Percentiles rank a stretch among this genome's conserved stretches.
phyloP scores from a whole-genome alignment of 1,139 yeast species.

The Hansenula sp. region DNA sequence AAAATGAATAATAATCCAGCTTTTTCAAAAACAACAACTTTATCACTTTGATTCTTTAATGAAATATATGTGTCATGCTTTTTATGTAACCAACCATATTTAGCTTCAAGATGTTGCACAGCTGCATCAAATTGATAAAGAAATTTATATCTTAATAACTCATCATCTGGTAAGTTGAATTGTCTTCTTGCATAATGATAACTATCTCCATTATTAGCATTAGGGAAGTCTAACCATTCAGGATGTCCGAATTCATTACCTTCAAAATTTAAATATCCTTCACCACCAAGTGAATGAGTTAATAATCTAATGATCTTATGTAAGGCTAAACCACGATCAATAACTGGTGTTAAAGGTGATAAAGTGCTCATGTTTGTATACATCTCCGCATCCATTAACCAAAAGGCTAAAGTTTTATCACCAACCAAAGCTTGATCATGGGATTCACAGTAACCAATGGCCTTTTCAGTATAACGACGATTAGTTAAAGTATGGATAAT shows the following conservation, averaged over 20 bases:
- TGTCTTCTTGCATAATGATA: slow-evolving; percentile 95
- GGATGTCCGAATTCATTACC: slow-evolving; percentile 99
- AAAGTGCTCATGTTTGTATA: slow-evolving; percentile 89
- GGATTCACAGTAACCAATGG: slow-evolving; percentile 91
- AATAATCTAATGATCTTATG: slow-evolving; percentile 87
- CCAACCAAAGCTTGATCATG: slow-evolving; percentile 98
- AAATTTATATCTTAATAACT: slow-evolving; percentile 72
- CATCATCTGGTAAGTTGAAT: slow-evolving; percentile 80
- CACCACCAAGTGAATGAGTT: slow-evolving; percentile 91
- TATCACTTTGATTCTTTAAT: slow-evolving; percentile 82
- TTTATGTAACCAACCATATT: slow-evolving; percentile 68
- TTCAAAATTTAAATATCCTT: slow-evolving; percentile 92
- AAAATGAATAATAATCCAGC: slow-evolving; percentile 81
- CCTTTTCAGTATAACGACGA: slow-evolving; percentile 84
- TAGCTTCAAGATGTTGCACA: slow-evolving; percentile 72
- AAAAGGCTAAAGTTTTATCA: slow-evolving; percentile 92
- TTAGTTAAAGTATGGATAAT: slow-evolving; percentile 83
- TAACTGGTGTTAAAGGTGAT: slow-evolving; percentile 66
- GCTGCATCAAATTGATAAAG: slow-evolving; percentile 78
- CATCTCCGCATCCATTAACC: slow-evolving; percentile 99
- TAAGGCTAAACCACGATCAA: slow-evolving; percentile 85
- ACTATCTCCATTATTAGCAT: slow-evolving; percentile 81
- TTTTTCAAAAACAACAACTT: slow-evolving; percentile 84
- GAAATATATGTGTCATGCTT: slow-evolving; percentile 82
- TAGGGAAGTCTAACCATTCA: slow-evolving; percentile 97